Percentiles rank a stretch among this genome's conserved stretches.
phyloP scores from a whole-genome alignment of 1,284 basidiomycete species.

The Porodaedalea pini region DNA sequence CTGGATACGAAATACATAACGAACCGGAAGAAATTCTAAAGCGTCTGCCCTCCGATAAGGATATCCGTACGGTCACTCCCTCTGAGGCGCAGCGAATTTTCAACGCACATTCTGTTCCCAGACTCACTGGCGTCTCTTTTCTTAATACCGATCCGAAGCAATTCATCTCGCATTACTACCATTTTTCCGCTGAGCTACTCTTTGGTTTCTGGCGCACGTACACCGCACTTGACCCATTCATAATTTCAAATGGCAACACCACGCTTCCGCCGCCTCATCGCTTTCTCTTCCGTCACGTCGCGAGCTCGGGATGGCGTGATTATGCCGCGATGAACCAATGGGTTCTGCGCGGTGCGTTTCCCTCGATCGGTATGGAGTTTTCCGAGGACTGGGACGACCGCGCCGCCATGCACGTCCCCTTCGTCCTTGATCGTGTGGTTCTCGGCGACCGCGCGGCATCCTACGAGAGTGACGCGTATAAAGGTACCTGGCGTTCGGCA shows the following conservation, averaged over 20 bases:
- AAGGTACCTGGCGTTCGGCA: constrained; percentile 70
- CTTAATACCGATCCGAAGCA: constrained; percentile 80
- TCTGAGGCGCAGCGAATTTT: constrained; percentile 67
- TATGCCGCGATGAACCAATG: constrained; percentile 82
- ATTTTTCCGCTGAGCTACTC: constrained; percentile 85
- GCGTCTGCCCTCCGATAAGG: constrained; percentile 67
- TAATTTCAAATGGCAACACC: constrained; percentile 60
- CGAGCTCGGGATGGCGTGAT: constrained; percentile 80
- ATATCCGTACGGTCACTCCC: constrained; percentile 72
- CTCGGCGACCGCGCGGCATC: constrained; percentile 81
- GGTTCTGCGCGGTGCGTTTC: constrained; percentile 72
- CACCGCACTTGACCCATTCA: constrained; percentile 70
- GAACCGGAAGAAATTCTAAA: constrained; percentile 36
- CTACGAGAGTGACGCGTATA: constrained; percentile 66
- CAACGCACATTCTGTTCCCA: constrained; percentile 42
- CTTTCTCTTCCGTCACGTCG: constrained; percentile 70
- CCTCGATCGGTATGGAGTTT: constrained; percentile 72
- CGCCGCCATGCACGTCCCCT: constrained; percentile 59
- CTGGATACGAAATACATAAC: constrained; percentile 41
- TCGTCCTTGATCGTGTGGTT: constrained; percentile 80
- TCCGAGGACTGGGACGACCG: constrained; percentile 79
- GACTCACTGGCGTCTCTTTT: constrained; percentile 43
- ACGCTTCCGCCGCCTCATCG: constrained; percentile 69
- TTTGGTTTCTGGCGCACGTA: constrained; percentile 89
- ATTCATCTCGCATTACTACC: constrained; percentile 79